These are phyloP conservation scores for Diplodia intermedia DNA, from an alignment of 2,329 filamentous ascomycete species.

Conservation along the genomic window DNA sequence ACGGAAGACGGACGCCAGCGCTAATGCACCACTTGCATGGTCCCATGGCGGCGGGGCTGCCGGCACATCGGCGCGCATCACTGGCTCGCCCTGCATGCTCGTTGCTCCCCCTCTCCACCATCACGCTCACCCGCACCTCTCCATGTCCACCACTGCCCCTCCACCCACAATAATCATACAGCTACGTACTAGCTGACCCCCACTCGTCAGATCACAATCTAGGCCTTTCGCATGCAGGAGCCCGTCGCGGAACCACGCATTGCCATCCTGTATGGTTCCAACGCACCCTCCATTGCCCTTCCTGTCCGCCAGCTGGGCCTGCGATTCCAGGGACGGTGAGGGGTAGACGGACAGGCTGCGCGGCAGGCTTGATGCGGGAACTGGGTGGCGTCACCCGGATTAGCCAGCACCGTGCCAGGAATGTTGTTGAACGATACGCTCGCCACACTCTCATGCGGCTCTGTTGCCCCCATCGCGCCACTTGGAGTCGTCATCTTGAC, in stretches of 20 bases:
- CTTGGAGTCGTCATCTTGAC: neutral
- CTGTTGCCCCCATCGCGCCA: neutral
- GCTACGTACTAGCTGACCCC: neutral
- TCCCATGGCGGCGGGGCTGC: constrained; percentile 3
- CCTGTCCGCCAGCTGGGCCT: neutral
- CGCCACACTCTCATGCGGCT: neutral
- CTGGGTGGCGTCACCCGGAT: neutral
- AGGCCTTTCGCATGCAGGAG: neutral
- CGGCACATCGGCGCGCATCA: constrained; percentile 13
- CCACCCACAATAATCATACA: neutral
- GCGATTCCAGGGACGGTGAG: neutral
- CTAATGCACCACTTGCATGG: constrained; percentile 27
- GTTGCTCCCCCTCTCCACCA: neutral
- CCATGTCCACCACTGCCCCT: neutral
- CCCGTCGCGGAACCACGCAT: neutral
- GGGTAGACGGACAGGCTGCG: neutral
- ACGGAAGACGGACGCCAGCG: neutral
- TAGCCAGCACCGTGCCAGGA: neutral
- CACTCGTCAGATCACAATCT: neutral
- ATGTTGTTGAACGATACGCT: neutral
- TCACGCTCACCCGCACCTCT: constrained; percentile 1
- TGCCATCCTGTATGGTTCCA: neutral
- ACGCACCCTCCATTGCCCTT: neutral
- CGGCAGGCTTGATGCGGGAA: neutral
- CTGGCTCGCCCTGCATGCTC: constrained; percentile 4